A percentile compares a stretch with the other conserved stretches of the same genome.
These are phyloP conservation scores for Fraxinus nigra DNA, from an alignment of 305 asterid genomes.

Conservation along the genomic window DNA sequence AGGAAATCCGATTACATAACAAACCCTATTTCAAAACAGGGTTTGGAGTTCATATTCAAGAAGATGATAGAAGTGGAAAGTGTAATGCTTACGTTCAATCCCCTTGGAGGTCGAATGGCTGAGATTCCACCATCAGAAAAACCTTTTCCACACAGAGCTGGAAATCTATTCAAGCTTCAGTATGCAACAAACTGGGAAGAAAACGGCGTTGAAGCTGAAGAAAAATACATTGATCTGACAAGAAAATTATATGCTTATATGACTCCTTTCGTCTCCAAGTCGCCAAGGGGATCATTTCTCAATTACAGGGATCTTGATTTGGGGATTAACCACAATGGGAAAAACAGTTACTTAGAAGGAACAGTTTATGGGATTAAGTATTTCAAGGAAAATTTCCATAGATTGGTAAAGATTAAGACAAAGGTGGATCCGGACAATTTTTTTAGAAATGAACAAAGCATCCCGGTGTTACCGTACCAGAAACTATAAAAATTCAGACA, in stretches of 20 bases:
- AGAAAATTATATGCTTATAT: slow-evolving; percentile 11
- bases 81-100: neutral
- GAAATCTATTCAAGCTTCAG: slow-evolving; percentile 15
- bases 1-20: slow-evolving; percentile 26
- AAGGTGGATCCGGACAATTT: slow-evolving; percentile 34
- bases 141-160: slow-evolving; percentile 27
- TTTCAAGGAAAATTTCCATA: slow-evolving; percentile 29
- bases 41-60: slow-evolving; percentile 24
- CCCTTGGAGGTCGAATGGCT: slow-evolving; percentile 21
- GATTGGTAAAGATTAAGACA: slow-evolving; percentile 36
- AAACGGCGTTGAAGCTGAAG: neutral
- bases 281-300: slow-evolving; percentile 27
- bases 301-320: slow-evolving; percentile 32
- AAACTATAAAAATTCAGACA: neutral
- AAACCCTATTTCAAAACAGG: slow-evolving; percentile 26
- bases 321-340: slow-evolving; percentile 26
- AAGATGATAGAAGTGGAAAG: slow-evolving; percentile 10
- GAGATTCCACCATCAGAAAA: slow-evolving; percentile 19
- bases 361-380: slow-evolving; percentile 28
- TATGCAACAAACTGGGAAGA: slow-evolving; percentile 20
- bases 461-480: slow-evolving; percentile 13
- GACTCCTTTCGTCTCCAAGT: slow-evolving; percentile 28
- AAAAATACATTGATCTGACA: slow-evolving; percentile 2
- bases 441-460: slow-evolving; percentile 38
- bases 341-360: slow-evolving; percentile 22